Evolutionary conservation across 495 filamentous ascomycete species (phyloP), one percentile per base, ranked within the genome.

Genomic region (Hypoxylon rickii): DNA sequence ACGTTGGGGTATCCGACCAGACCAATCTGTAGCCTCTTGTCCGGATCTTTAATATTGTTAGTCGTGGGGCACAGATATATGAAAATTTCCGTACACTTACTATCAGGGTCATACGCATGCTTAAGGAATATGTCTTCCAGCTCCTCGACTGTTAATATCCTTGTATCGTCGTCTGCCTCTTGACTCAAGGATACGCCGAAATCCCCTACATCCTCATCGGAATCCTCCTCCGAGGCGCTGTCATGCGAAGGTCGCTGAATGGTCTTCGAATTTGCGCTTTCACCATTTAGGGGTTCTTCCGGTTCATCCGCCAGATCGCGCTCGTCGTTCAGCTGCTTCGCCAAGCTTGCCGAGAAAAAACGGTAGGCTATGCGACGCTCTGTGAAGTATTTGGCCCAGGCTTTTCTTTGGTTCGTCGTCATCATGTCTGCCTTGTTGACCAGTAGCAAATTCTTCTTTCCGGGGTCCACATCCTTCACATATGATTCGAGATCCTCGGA

Each of bases 371-470:
- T 94, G 11, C 84, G 81, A 19, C 86, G 82, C 46, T 81, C 77
- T 64, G 89, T 86, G 57, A 99, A 96, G 65, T 96, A 92, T 45
- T 87, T 81, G 6, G 92, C 91, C 95, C 95, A 99, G 1, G 77
- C 76, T 62, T 83, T 84, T 63, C 95, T 76, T 72, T 99, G 95
- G 61, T 85, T 83, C 46, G 84, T 70, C 12, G 91, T 94, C 90
- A 99, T 90, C 95, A 99, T 96, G 77, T 99, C 95, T 33, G 95
- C 93, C 81, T 99, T 99, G 76, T 99, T 99, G 47, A 99, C 90
- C 31, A 99, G 76, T 38, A 99, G 72, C 63, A 99, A 65, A 69
- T 99, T 99, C 59, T 89, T 81, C 79, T 99, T 99, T 66, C 81
- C 83, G 1, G 85, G 71, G 66, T 90, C 87, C 20, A 97, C 88